phyloP scores from a whole-genome alignment of 2,329 filamentous ascomycete species.

The Pseudogymnoascus sp. region DNA sequence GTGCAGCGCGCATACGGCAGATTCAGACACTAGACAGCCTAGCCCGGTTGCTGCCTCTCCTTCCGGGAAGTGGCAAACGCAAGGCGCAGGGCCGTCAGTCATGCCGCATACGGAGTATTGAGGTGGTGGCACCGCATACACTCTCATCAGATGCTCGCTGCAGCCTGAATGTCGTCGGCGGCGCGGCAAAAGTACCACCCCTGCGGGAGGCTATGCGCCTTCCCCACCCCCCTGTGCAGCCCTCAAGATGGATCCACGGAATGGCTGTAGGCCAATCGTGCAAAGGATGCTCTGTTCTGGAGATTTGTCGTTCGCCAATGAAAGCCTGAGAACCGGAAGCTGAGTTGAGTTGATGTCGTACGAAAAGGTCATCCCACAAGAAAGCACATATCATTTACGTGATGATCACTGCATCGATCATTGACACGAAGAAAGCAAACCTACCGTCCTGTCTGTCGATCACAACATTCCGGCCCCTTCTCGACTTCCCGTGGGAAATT shows the following conservation, averaged over 20 bases:
- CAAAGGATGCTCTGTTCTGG: neutral
- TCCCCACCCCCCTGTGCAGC: neutral
- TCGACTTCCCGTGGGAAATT: neutral
- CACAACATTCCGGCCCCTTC: neutral
- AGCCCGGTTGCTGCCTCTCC: neutral
- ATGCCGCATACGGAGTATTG: neutral
- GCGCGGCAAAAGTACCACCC: slow-evolving; percentile 4
- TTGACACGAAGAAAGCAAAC: neutral
- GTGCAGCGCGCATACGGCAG: neutral
- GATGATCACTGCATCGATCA: neutral
- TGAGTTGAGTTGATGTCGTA: neutral
- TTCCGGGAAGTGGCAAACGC: neutral
- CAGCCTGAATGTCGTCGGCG: slow-evolving; percentile 5
- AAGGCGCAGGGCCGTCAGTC: neutral
- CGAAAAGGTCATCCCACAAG: neutral
- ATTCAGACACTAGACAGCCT: neutral
- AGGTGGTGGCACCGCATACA: neutral
- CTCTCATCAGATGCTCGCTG: neutral
- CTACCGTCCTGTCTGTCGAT: neutral
- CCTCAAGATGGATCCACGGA: neutral
- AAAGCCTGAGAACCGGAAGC: neutral
- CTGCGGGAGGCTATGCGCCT: slow-evolving; percentile 3
- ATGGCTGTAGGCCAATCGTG: neutral
- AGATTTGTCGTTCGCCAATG: neutral
- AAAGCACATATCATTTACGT: neutral